phyloP scores from a whole-genome alignment of 805 yeast genomes.

The Kodamaea nitidulidarum region DNA sequence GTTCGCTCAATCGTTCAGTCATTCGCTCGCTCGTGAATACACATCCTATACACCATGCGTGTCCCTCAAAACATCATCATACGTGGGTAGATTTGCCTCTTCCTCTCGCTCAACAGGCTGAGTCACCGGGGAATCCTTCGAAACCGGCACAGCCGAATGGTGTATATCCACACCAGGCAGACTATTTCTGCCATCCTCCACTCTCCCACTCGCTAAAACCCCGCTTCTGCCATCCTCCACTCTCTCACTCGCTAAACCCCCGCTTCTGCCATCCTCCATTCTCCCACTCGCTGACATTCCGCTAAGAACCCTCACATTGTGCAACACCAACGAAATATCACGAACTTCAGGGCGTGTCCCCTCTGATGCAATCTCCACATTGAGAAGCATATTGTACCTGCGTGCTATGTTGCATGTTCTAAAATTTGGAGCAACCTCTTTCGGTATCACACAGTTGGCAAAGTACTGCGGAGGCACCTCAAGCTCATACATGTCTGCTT shows the following conservation, averaged over 20 bases:
- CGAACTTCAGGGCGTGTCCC: too few species aligned
- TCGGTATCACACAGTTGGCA: slow-evolving; percentile 43
- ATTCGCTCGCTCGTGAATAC: neutral
- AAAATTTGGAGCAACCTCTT: slow-evolving; percentile 50
- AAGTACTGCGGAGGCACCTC: slow-evolving; percentile 41
- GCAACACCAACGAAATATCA: too few species aligned
- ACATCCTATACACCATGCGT: too few species aligned
- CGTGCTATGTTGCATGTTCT: slow-evolving; percentile 52
- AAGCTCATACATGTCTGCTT: slow-evolving; percentile 29
- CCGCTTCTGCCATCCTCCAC: too few species aligned
- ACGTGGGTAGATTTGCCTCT: slow-evolving; percentile 27
- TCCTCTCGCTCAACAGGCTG: slow-evolving; percentile 1
- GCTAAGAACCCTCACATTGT: slow-evolving; percentile 30
- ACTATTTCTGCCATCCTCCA: too few species aligned
- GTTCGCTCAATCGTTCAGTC: too few species aligned
- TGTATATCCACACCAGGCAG: too few species aligned
- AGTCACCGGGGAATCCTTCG: neutral
- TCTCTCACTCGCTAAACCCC: too few species aligned
- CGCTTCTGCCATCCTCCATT: too few species aligned
- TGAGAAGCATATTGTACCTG: slow-evolving; percentile 34
- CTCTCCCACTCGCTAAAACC: too few species aligned
- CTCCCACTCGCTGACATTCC: slow-evolving; percentile 27
- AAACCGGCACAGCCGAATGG: neutral
- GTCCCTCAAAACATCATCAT: slow-evolving; percentile 36
- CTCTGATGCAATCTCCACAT: slow-evolving; percentile 29